Conservation (phyloP, 495 filamentous ascomycete genomes). For the Aspergillus affinis region DNA sequence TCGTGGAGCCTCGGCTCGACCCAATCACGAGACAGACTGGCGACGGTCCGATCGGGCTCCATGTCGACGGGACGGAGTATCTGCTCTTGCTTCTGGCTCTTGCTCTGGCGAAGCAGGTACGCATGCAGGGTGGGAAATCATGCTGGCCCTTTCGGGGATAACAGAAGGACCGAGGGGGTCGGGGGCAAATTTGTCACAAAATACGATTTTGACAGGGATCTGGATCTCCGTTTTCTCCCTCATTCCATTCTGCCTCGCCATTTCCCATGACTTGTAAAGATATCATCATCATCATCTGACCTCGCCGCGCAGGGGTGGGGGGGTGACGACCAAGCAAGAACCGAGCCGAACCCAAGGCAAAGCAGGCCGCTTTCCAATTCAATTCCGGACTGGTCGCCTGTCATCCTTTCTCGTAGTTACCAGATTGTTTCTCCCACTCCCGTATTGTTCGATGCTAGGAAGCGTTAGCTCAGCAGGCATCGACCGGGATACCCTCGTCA, state of each 20-base stretch:
- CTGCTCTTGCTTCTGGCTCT: no score
- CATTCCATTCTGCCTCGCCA: no score
- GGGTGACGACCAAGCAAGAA: not conserved
- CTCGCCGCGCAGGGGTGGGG: not conserved
- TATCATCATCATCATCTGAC: not conserved
- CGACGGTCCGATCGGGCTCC: conserved; percentile 20
- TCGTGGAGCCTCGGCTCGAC: conserved; percentile 12
- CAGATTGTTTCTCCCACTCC: no score
- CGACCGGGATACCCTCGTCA: conserved; percentile 26
- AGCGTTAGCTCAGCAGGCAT: not conserved
- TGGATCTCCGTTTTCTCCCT: not conserved
- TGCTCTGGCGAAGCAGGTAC: not conserved
- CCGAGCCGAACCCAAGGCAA: no score
- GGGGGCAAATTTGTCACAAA: not conserved
- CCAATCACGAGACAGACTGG: conserved; percentile 23
- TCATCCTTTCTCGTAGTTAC: no score
- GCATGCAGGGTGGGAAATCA: not conserved
- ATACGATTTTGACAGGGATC: not conserved
- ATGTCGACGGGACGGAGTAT: no score
- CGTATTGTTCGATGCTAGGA: no score
- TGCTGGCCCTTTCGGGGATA: not conserved
- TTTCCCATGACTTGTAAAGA: not conserved
- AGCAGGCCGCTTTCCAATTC: not conserved
- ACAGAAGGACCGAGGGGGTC: not conserved
- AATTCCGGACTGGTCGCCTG: not conserved